A percentile compares a stretch with the other conserved stretches of the same genome.
Conservation (phyloP, 2,329 filamentous ascomycete species). For the Stemphylium vesicarium region DNA sequence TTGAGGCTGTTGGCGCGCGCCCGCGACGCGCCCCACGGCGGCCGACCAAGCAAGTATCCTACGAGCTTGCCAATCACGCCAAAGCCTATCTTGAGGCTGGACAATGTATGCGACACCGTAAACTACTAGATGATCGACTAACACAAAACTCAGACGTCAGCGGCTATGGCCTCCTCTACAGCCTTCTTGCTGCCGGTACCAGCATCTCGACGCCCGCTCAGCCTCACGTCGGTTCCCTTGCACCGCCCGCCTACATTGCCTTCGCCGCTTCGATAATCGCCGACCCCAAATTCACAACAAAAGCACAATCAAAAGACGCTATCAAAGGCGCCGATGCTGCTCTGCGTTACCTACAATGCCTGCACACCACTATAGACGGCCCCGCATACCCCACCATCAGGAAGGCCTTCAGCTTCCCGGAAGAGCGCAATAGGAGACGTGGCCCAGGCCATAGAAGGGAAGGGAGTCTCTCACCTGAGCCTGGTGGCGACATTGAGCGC, state of each 20-base stretch:
- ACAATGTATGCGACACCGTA: conserved; percentile 32
- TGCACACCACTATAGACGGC: conserved; percentile 70
- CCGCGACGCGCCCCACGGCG: conserved; percentile 38
- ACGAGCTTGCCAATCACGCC: conserved; percentile 45
- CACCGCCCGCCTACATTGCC: conserved; percentile 75
- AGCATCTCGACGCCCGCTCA: conserved; percentile 44
- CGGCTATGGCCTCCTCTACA: conserved; percentile 44
- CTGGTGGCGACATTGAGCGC: conserved; percentile 50
- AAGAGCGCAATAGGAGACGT: conserved; percentile 33
- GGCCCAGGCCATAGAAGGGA: conserved; percentile 23
- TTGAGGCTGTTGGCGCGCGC: conserved; percentile 30
- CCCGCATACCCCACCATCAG: conserved; percentile 68
- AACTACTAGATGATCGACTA: neutral
- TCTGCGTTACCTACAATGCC: conserved; percentile 71
- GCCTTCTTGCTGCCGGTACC: conserved; percentile 40
- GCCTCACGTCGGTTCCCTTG: conserved; percentile 63
- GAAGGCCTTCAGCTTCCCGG: conserved; percentile 73
- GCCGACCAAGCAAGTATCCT: conserved; percentile 41
- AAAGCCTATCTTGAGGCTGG: conserved; percentile 46
- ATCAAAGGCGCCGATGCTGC: conserved; percentile 70
- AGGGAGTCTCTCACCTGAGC: conserved; percentile 34
- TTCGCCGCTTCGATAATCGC: conserved; percentile 82
- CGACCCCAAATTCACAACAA: conserved; percentile 79
- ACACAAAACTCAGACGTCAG: conserved; percentile 33
- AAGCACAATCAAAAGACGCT: conserved; percentile 67